Evolutionary conservation across 805 yeast species (phyloP).

Genomic region (Ogataea chonburiensis): DNA sequence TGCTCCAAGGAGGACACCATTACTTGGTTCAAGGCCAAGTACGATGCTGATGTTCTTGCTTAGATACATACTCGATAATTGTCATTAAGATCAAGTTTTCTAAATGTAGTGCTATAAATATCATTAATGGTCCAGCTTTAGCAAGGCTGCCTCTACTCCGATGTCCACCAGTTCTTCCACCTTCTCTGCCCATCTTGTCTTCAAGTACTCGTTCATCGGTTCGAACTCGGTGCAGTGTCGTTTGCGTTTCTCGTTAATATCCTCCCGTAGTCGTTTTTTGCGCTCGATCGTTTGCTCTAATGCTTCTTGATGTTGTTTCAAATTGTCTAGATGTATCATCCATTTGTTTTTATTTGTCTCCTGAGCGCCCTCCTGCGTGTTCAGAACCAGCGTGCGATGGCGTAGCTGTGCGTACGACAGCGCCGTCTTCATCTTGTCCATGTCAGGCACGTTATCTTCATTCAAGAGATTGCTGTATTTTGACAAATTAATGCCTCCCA

Average conservation of each 20-base stretch:
- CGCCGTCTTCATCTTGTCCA: constrained; percentile 35
- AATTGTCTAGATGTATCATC: constrained; percentile 36
- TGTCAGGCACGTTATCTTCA: constrained; percentile 17
- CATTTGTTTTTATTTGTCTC: constrained; percentile 34
- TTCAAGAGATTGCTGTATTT: constrained; percentile 20
- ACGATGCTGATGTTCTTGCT: constrained; percentile 88
- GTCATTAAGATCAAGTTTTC: constrained; percentile 7
- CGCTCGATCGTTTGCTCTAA: constrained; percentile 29
- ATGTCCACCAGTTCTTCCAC: constrained; percentile 39
- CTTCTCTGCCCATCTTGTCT: constrained; percentile 51
- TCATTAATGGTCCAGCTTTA: constrained; percentile 16
- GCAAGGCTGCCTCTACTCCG: constrained; percentile 36
- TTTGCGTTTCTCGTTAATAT: constrained; percentile 42
- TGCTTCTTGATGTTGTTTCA: constrained; percentile 30
- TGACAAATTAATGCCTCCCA: constrained; percentile 22
- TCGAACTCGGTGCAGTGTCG: constrained; percentile 42
- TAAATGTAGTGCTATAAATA: constrained; percentile 1
- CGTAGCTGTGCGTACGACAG: constrained; percentile 42
- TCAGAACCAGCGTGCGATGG: constrained; percentile 37
- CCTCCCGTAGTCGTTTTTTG: constrained; percentile 45
- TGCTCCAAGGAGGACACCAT: constrained; percentile 92
- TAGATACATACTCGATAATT: constrained; percentile 17
- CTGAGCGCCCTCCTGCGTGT: constrained; percentile 23
- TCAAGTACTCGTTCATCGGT: constrained; percentile 45
- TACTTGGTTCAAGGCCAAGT: constrained; percentile 98